Evolutionary conservation across 331 rosid species (phyloP), one percentile per base, ranked within the genome.

Genomic region (Rhamnella rubrinervis): DNA sequence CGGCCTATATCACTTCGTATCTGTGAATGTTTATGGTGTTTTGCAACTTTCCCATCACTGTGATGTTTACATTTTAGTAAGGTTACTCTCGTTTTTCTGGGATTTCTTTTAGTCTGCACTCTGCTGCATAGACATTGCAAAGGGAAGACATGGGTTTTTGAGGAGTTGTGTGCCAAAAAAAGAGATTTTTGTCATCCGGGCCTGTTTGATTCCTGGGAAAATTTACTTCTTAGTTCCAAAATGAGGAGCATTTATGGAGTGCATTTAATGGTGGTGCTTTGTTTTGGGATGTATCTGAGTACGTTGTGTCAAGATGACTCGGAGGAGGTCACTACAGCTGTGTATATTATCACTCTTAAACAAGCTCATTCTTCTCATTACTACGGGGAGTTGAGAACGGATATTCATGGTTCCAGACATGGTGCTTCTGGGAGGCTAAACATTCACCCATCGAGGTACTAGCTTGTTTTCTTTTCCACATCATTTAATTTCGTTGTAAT

Each of bases 321-420:
- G 17, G 88, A 78, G 65, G 82, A 71, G 35, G 35, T 4, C 70
- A 70, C 65, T 64, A 44, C 95, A 13, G 86, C 82, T 68, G 92
- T 95, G 49, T 91, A 95, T 71, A 89, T 95, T 66, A 96, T 95
- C 65, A 83, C 91, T 71, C 82, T 95, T 35, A 89, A 74, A 80
- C 82, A 89, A 72, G 76, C 88, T 80, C 86, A 92, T 67, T 52
- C 85, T 63, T 77, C 83, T 80, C 91, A 83, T 83, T 82, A 77
- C 66, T 76, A 76, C 41, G 77, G 73, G 60, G 90, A 85, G 82
- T 67, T 80, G 68, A 87, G 82, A 75, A 81, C 62, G 35, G 82
- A 71, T 55, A 67, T 67, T 28, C 75, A 77, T 68, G 82, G 71
- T 49, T 56, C 69, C 74, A 72, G 75, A 40, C 67, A 65, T 67